Evolutionary conservation across 2,329 filamentous ascomycete species (phyloP).

Genomic region (Alternaria ventricosa): DNA sequence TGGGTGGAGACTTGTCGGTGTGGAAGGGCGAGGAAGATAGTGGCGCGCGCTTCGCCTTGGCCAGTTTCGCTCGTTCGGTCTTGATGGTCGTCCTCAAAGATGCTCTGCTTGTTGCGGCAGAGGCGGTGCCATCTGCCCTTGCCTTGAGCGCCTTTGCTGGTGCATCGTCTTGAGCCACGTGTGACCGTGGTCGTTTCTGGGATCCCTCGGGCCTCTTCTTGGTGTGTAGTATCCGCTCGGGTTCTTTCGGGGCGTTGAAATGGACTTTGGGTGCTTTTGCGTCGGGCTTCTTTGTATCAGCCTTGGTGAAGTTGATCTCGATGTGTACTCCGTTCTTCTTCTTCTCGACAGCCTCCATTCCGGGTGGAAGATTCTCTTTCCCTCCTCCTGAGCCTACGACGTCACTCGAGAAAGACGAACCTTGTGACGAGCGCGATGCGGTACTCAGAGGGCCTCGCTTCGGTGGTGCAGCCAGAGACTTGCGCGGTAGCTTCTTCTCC

Average conservation of each 20-base stretch:
- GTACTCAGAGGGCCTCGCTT: slow-evolving; percentile 60
- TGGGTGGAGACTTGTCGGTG: slow-evolving; percentile 45
- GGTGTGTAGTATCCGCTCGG: slow-evolving; percentile 22
- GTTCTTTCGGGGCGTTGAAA: slow-evolving; percentile 32
- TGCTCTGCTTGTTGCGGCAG: slow-evolving; percentile 32
- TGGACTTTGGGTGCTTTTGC: slow-evolving; percentile 37
- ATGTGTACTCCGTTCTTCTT: slow-evolving; percentile 37
- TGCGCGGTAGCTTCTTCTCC: slow-evolving; percentile 44
- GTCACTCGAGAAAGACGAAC: slow-evolving; percentile 52
- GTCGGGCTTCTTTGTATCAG: slow-evolving; percentile 30
- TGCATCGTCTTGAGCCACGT: slow-evolving; percentile 36
- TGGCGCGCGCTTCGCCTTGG: slow-evolving; percentile 26
- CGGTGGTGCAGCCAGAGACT: slow-evolving; percentile 55
- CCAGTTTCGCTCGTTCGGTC: slow-evolving; percentile 30
- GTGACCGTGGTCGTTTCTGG: slow-evolving; percentile 45
- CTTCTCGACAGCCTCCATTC: slow-evolving; percentile 38
- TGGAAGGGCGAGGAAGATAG: slow-evolving; percentile 47
- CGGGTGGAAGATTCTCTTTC: slow-evolving; percentile 69
- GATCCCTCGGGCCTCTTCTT: slow-evolving; percentile 35
- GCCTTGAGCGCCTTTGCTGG: slow-evolving; percentile 47
- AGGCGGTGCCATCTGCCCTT: slow-evolving; percentile 36
- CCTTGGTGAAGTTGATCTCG: slow-evolving; percentile 41
- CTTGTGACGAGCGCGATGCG: slow-evolving; percentile 49
- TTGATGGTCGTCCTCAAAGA: slow-evolving; percentile 34
- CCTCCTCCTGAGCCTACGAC: slow-evolving; percentile 62